Conservation (phyloP, 257 asterid species). For the Solanum appendiculatum region DNA sequence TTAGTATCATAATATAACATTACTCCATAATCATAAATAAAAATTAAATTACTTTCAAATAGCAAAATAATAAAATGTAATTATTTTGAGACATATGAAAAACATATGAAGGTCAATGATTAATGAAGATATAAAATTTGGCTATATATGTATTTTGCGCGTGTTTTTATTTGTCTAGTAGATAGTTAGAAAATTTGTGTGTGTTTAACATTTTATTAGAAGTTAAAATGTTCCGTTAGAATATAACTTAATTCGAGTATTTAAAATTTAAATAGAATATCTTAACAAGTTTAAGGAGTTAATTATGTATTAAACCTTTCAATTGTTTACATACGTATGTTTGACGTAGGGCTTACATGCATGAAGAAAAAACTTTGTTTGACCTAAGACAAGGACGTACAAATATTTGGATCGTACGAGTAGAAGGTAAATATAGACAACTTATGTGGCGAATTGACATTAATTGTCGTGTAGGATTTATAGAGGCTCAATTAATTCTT, state of each 20-base stretch:
- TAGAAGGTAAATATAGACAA: neutral
- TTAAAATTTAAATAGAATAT: too few species aligned
- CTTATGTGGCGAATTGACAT: neutral
- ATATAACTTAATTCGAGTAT: neutral
- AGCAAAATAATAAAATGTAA: neutral
- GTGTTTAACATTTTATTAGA: neutral
- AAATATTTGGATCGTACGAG: constrained; percentile 8
- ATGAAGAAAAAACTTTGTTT: constrained; percentile 8
- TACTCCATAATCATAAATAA: neutral
- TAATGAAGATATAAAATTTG: neutral
- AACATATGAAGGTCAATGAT: neutral
- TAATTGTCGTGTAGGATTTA: neutral
- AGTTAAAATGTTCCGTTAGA: neutral
- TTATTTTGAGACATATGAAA: too few species aligned
- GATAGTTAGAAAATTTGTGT: neutral
- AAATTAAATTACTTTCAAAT: neutral
- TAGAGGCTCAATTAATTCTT: neutral
- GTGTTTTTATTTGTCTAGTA: neutral
- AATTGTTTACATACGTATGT: constrained; percentile 2
- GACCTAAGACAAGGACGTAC: constrained; percentile 1
- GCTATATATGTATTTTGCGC: too few species aligned
- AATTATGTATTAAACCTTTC: neutral
- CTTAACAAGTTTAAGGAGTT: neutral
- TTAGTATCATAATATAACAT: neutral
- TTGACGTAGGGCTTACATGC: constrained; percentile 25